Percentiles rank a stretch among this genome's conserved stretches.
Evolutionary conservation across 1,284 basidiomycete genomes (phyloP).

Genomic region (Ceratobasidium sp.): DNA sequence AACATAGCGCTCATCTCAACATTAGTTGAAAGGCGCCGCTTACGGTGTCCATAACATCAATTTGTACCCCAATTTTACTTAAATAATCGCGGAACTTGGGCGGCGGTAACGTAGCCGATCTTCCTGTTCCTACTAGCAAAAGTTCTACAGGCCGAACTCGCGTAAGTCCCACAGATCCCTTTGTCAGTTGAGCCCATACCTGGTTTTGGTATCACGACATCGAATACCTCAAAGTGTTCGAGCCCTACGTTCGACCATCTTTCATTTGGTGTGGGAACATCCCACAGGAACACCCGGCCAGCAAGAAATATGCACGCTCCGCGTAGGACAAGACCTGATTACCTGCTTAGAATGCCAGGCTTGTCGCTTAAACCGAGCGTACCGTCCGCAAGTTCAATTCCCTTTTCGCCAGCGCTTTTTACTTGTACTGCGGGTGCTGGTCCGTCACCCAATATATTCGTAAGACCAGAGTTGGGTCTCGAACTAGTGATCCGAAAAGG

Average conservation of each 20-base stretch:
- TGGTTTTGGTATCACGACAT: slow-evolving; percentile 85
- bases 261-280: slow-evolving; percentile 72
- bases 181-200: slow-evolving; percentile 67
- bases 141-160: slow-evolving; percentile 73
- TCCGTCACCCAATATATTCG: slow-evolving; percentile 80
- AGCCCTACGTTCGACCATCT: slow-evolving; percentile 73
- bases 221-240: slow-evolving; percentile 85
- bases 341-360: neutral
- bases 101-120: slow-evolving; percentile 79
- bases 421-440: slow-evolving; percentile 79
- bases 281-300: slow-evolving; percentile 91
- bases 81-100: slow-evolving; percentile 76
- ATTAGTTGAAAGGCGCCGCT: slow-evolving; percentile 56
- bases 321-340: slow-evolving; percentile 76
- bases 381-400: slow-evolving; percentile 74
- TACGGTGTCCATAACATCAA: slow-evolving; percentile 96
- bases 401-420: slow-evolving; percentile 69
- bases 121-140: slow-evolving; percentile 89
- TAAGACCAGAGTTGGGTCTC: slow-evolving; percentile 59
- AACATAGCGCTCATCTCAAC: neutral
- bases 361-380: neutral
- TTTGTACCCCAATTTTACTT: slow-evolving; percentile 84
- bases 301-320: slow-evolving; percentile 88
- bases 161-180: neutral
- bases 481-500: neutral